Conservation (phyloP, 257 asterid species). For the Solanum bulbocastanum region DNA sequence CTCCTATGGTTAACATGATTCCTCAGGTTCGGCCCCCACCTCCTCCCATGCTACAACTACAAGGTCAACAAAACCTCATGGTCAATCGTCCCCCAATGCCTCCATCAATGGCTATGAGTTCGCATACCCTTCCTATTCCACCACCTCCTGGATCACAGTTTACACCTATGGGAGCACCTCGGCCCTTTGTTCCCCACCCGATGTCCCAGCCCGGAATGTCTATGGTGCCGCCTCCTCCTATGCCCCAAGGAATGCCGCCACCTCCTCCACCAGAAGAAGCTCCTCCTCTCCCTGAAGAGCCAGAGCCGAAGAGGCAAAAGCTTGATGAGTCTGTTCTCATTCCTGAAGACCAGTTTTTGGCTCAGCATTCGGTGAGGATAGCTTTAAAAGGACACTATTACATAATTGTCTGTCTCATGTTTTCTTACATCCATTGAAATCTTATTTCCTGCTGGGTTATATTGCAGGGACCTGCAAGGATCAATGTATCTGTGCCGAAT, state of each 20-base stretch:
- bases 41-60: slow-evolving; percentile 63
- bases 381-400: background rate
- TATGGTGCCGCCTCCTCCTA: slow-evolving; percentile 70
- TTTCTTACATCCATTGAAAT: background rate
- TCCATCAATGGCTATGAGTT: slow-evolving; percentile 31
- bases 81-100: slow-evolving; percentile 63
- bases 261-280: slow-evolving; percentile 92
- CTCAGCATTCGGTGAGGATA: slow-evolving; percentile 51
- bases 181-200: slow-evolving; percentile 37
- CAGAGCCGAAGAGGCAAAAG: slow-evolving; percentile 90
- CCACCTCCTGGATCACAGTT: slow-evolving; percentile 85
- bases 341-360: slow-evolving; percentile 85
- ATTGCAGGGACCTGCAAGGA: slow-evolving; percentile 72
- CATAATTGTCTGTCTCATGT: background rate
- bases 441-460: slow-evolving; percentile 5
- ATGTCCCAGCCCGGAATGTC: slow-evolving; percentile 71
- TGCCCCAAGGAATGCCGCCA: slow-evolving; percentile 74
- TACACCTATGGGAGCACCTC: slow-evolving; percentile 52
- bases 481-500: slow-evolving; percentile 66
- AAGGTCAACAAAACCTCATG: slow-evolving; percentile 55
- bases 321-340: slow-evolving; percentile 73
- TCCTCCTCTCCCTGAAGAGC: slow-evolving; percentile 95
- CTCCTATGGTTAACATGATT: slow-evolving; percentile 46
- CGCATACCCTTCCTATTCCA: slow-evolving; percentile 44
- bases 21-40: slow-evolving; percentile 62